These are phyloP conservation scores for Fusarium liriodendri DNA, from an alignment of 2,329 filamentous ascomycete species.

Conservation along the genomic window DNA sequence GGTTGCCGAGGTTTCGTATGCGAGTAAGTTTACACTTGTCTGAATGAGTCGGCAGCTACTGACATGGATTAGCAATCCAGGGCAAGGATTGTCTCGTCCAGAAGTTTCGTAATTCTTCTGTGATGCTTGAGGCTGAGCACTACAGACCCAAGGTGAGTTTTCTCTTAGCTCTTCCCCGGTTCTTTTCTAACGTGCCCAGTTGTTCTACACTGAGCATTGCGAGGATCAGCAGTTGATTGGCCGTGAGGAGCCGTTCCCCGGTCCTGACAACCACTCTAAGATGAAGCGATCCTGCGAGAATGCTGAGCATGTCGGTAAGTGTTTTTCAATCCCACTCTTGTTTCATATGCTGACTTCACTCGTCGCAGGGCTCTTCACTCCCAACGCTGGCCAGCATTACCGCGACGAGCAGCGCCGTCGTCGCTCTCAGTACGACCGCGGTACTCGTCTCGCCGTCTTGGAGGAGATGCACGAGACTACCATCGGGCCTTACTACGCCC, in stretches of 20 bases:
- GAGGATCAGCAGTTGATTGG: slow-evolving; percentile 68
- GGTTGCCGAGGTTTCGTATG: slow-evolving; percentile 90
- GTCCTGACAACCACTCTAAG: slow-evolving; percentile 86
- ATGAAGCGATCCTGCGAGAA: slow-evolving; percentile 90
- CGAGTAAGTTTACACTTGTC: slow-evolving; percentile 70
- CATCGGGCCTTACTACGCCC: slow-evolving; percentile 53
- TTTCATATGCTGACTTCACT: neutral
- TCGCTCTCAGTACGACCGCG: slow-evolving; percentile 83
- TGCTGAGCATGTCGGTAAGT: slow-evolving; percentile 82
- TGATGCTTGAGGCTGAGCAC: slow-evolving; percentile 86
- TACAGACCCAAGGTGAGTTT: slow-evolving; percentile 82
- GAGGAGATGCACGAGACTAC: slow-evolving; percentile 68
- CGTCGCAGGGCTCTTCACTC: slow-evolving; percentile 79
- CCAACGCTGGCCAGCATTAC: slow-evolving; percentile 78
- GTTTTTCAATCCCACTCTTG: slow-evolving; percentile 23
- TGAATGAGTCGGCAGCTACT: neutral
- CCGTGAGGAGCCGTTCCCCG: slow-evolving; percentile 79
- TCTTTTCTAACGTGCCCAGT: slow-evolving; percentile 46
- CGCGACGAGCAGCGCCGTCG: slow-evolving; percentile 81
- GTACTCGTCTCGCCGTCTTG: slow-evolving; percentile 76
- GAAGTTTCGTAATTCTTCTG: slow-evolving; percentile 96
- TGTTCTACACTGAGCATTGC: slow-evolving; percentile 64
- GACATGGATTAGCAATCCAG: slow-evolving; percentile 77
- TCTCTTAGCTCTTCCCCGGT: too few species aligned
- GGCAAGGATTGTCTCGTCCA: slow-evolving; percentile 90